A percentile compares a stretch with the other conserved stretches of the same genome.
Conservation (phyloP, 257 asterid genomes). For the Mitragyna speciosa region DNA sequence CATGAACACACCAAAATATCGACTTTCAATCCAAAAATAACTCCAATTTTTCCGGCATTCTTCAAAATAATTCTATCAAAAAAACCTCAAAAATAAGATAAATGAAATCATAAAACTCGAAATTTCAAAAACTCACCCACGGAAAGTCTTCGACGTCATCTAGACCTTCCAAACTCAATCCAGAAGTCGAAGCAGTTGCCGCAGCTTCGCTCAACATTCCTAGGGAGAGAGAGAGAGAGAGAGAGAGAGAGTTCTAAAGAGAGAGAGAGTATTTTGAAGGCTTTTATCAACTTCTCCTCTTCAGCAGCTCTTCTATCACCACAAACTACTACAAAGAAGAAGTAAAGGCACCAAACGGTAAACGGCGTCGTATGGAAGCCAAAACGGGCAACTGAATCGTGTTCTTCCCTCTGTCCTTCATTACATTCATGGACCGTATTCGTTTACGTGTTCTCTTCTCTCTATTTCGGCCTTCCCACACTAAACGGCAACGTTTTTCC, state of each 20-base stretch:
- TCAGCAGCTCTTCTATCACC: not conserved
- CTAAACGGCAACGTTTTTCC: too few species aligned
- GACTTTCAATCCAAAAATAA: not conserved
- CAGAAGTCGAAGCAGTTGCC: constrained; percentile 33
- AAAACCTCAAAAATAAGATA: too few species aligned
- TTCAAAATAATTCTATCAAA: constrained; percentile 12
- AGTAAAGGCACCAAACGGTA: not conserved
- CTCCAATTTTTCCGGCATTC: constrained; percentile 5
- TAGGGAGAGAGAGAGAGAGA: not conserved
- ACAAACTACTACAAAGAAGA: not conserved
- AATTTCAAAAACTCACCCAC: constrained; percentile 43
- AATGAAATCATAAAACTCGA: too few species aligned
- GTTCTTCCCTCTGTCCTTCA: constrained; percentile 54
- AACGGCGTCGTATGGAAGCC: constrained; percentile 34
- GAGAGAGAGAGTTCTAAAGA: not conserved
- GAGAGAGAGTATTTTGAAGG: not conserved
- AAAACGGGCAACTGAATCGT: constrained; percentile 32
- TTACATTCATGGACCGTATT: constrained; percentile 65
- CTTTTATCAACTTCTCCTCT: not conserved
- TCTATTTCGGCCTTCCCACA: not conserved
- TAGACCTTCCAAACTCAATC: constrained; percentile 58
- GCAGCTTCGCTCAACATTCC: constrained; percentile 33
- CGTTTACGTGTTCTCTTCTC: constrained; percentile 69
- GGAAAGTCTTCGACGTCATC: constrained; percentile 68
- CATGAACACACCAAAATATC: not conserved